phyloP scores from a whole-genome alignment of 192 early-diverging fungal genomes.

The Entomortierella lignicola region DNA sequence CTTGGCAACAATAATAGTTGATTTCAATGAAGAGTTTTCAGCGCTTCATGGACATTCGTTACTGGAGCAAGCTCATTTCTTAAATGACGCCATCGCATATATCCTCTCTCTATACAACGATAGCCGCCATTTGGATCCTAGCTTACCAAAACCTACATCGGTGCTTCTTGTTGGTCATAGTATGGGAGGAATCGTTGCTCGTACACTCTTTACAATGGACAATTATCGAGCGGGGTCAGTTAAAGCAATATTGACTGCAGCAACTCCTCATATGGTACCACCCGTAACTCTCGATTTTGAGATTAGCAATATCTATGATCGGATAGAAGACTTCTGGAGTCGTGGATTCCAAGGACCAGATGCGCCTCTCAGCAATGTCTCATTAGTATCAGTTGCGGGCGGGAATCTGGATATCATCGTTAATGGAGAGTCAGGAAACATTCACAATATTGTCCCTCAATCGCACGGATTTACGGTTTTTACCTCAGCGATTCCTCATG shows the following conservation, averaged over 20 bases:
- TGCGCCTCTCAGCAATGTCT: conserved; percentile 60
- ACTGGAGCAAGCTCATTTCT: conserved; percentile 86
- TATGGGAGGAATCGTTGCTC: conserved; percentile 95
- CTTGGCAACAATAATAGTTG: conserved; percentile 61
- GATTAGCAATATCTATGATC: conserved; percentile 73
- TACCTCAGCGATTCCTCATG: conserved; percentile 81
- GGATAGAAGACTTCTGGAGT: conserved; percentile 79
- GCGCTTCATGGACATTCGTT: conserved; percentile 89
- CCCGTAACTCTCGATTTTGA: conserved; percentile 79
- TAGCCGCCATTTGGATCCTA: conserved; percentile 44
- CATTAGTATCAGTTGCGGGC: conserved; percentile 90
- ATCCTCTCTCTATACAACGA: conserved; percentile 79
- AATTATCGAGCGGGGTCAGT: conserved; percentile 81
- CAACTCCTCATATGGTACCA: conserved; percentile 88
- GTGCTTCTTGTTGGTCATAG: conserved; percentile 92
- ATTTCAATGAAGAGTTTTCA: conserved; percentile 92
- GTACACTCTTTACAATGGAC: conserved; percentile 76
- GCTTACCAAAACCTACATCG: conserved; percentile 68
- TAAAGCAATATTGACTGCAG: conserved; percentile 86
- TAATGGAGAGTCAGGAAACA: conserved; percentile 79
- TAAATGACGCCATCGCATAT: conserved; percentile 84
- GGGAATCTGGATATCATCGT: conserved; percentile 90
- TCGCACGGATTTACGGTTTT: conserved; percentile 82
- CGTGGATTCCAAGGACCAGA: conserved; percentile 54
- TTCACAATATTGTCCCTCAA: conserved; percentile 71